Conservation (phyloP, 768 basidiomycete species). For the Amanita phalloides region DNA sequence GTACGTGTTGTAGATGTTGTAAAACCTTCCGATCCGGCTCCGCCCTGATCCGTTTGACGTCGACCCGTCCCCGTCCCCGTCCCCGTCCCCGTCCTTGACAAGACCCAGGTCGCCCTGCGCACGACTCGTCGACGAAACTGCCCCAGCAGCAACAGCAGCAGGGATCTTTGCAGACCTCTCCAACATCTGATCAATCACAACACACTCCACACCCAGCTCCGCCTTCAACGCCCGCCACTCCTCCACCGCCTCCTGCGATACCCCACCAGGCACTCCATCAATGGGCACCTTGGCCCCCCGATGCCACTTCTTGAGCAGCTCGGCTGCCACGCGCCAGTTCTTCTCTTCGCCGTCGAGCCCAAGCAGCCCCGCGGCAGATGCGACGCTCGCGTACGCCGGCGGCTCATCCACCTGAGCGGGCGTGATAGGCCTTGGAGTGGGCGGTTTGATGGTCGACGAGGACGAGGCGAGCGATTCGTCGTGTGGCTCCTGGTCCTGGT, state of each 20-base stretch:
- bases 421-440: slow-evolving; percentile 48
- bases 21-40: slow-evolving; percentile 46
- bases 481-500: slow-evolving; percentile 21
- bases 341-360: slow-evolving; percentile 39
- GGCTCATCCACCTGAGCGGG: slow-evolving; percentile 45
- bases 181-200: slow-evolving; percentile 66
- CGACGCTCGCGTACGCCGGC: slow-evolving; percentile 48
- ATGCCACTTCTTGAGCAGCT: slow-evolving; percentile 64
- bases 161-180: slow-evolving; percentile 19
- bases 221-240: slow-evolving; percentile 76
- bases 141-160: neutral
- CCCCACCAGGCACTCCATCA: slow-evolving; percentile 34
- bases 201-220: slow-evolving; percentile 69
- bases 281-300: slow-evolving; percentile 40
- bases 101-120: too few species aligned
- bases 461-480: slow-evolving; percentile 56
- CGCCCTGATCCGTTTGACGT: slow-evolving; percentile 6
- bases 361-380: neutral
- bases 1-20: slow-evolving; percentile 81
- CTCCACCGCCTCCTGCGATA: slow-evolving; percentile 57
- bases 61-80: neutral
- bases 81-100: neutral
- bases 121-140: too few species aligned
- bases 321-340: slow-evolving; percentile 42
- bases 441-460: slow-evolving; percentile 61